phyloP scores from a whole-genome alignment of 2,329 filamentous ascomycete genomes.

The Sphaerulina populicola region DNA sequence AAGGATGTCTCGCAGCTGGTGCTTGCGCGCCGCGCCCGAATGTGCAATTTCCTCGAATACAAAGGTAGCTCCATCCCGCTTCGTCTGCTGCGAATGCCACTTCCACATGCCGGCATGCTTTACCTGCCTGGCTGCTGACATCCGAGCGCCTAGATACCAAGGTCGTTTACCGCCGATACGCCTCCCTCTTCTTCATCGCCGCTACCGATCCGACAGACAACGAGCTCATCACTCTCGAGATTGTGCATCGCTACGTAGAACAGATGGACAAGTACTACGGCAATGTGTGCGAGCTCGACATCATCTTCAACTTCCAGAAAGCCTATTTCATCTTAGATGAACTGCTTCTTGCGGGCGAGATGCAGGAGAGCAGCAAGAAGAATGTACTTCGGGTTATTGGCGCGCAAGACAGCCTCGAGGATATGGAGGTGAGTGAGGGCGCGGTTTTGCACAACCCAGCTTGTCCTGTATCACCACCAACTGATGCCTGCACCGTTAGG shows the following conservation, averaged over 20 bases:
- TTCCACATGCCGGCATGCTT: constrained; percentile 18
- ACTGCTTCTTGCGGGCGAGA: constrained; percentile 84
- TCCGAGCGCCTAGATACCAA: constrained; percentile 65
- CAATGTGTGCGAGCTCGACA: constrained; percentile 98
- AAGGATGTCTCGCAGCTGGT: constrained; percentile 98
- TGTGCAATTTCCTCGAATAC: constrained; percentile 99
- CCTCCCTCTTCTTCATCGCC: constrained; percentile 97
- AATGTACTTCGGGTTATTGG: constrained; percentile 93
- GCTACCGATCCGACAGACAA: constrained; percentile 96
- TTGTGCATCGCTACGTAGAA: constrained; percentile 98
- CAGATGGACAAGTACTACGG: constrained; percentile 99
- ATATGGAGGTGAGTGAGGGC: constrained; percentile 82
- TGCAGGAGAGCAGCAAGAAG: constrained; percentile 99
- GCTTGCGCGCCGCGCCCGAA: constrained; percentile 86
- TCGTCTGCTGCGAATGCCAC: constrained; percentile 3
- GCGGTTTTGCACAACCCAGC: constrained; percentile 1
- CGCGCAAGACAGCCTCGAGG: constrained; percentile 94
- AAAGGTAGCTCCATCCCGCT: constrained; percentile 57
- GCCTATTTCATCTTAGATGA: constrained; percentile 99
- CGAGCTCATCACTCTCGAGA: constrained; percentile 94
- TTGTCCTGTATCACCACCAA: constrained; percentile 22
- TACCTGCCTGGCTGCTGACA: constrained; percentile 10
- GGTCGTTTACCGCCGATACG: constrained; percentile 96
- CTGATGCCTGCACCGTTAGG: constrained; percentile 30
- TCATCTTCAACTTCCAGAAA: constrained; percentile 99